Evolutionary conservation across 1,284 basidiomycete genomes (phyloP), one percentile per base, ranked within the genome.

Genomic region (Athelia psychrophila): DNA sequence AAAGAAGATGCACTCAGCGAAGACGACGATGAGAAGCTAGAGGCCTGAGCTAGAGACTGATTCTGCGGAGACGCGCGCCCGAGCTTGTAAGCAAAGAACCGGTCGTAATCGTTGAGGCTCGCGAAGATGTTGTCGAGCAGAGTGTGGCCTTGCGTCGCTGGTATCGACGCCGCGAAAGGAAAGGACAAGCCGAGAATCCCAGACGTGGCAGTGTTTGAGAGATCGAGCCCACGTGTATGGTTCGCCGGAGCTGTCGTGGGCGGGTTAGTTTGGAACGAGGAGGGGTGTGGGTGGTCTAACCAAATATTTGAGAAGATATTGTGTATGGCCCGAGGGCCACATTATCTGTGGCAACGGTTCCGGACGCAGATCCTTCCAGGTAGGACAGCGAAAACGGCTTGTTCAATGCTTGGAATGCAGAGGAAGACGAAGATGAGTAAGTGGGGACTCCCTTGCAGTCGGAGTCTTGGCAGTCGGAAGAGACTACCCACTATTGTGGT

Each of bases 121-220:
- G 74, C 64, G 49, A 83, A 72, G 20, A 83, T 58, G 56, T 80
- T 84, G 47, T 77, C 70, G 2, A 80, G 67, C 18, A 82, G 49
- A 9, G 77, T 75, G 13, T 62, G 66, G 23, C 81, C 82, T 20
- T 66, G 56, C 0, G 69, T 74, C 25, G 67, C 59, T 33, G 69
- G 59, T 24, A 84, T 81, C n/a, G 77, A 67, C 3, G 80, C 77
- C 46, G 72, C 68, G 16, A 69, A 64, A 4, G 78, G 65, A 59
- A 84, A 83, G 2, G 76, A 69, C 30, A 84, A 72, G 5, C 82
- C 82, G 24, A 83, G 63, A 32, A 84, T 79, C 3, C 82, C 82
- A 47, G 81, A 82, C 56, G 78, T 77, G n/a, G 74, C 76, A 1
- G 73, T 76, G 16, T 63, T 64, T 16, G 71, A 63, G 22, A 84